These are phyloP conservation scores for Hanseniaspora uvarum DNA, from an alignment of 1,139 yeast genomes.

Conservation along the genomic window DNA sequence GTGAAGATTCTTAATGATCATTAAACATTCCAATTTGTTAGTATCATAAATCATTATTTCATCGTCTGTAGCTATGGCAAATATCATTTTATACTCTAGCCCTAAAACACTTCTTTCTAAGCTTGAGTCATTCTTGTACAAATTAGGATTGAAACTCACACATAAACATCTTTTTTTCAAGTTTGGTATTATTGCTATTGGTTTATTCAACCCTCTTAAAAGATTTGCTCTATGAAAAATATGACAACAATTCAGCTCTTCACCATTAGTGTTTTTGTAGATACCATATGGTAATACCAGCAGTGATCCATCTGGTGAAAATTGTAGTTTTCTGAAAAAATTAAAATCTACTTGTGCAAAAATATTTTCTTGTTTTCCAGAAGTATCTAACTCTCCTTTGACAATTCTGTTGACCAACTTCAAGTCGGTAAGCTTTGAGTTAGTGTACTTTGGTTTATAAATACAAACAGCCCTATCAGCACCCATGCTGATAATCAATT, in stretches of 20 bases:
- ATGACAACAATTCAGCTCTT: conserved; percentile 54
- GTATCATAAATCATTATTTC: conserved; percentile 79
- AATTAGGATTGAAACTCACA: conserved; percentile 60
- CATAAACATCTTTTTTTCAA: conserved; percentile 77
- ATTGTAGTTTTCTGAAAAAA: conserved; percentile 72
- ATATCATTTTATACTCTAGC: conserved; percentile 60
- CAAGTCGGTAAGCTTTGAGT: conserved; percentile 21
- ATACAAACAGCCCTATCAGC: conserved; percentile 78
- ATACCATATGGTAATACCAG: conserved; percentile 78
- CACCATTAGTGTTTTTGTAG: conserved; percentile 36
- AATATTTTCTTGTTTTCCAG: conserved; percentile 15
- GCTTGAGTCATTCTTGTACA: conserved; percentile 38
- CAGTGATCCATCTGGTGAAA: conserved; percentile 82
- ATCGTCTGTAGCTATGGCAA: conserved; percentile 90
- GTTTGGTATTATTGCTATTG: conserved; percentile 72
- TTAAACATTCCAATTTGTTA: conserved; percentile 54
- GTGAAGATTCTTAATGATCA: conserved; percentile 68
- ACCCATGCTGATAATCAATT: conserved; percentile 73
- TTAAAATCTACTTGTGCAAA: conserved; percentile 39
- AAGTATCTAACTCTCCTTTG: conserved; percentile 29
- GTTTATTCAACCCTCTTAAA: conserved; percentile 34
- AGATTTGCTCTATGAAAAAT: conserved; percentile 64
- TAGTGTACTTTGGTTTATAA: conserved; percentile 33
- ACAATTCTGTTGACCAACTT: conserved; percentile 26
- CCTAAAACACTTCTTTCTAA: conserved; percentile 37